Evolutionary conservation across 2,329 filamentous ascomycete species (phyloP), one percentile per base, ranked within the genome.

Genomic region (Dactylellina parvicollis): DNA sequence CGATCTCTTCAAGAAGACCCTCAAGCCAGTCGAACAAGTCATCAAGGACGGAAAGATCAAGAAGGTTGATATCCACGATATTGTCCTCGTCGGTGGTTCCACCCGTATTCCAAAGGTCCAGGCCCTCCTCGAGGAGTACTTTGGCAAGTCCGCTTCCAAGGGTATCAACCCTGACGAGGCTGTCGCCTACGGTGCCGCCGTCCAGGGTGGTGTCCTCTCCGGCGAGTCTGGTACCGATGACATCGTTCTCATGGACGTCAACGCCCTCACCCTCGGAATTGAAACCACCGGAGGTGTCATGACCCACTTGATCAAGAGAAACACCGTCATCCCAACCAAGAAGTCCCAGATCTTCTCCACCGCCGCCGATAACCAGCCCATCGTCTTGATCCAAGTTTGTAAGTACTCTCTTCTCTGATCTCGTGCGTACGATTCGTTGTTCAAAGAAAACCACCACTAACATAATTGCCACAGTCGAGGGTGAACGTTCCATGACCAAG

Each of bases 41-140:
- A 88, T 99, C 81, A 96, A 96, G 86, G 95, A 98, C 79, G 92
- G 93, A 82, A 96, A 97, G 87, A 87, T 97, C 79, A 94, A 94
- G 89, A 98, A 97, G 90, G 84, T 83, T 75, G 93, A 98, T 79
- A 88, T 99, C 79, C 89, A 97, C 80, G 95, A 98, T 82, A 97
- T 99, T 78, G 95, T 99, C 77, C 89, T 98, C 56, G 94, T 98
- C 76, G 95, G 95, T 89, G 95, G 95, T 83, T 98, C 95, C 75
- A 98, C 95, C 77, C 94, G 95, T 91, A 98, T 99, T 78, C 94
- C 95, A 82, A 98, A 97, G 90, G 93, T 98, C 77, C 90, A 96
- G 85, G 82, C 88, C 78, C 89, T 98, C 81, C 91, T 98, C 77
- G 92, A 98, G 86, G 93, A 98, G 84, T 98, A 87, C 88, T 98